Evolutionary conservation across 371 early-diverging fungal species (phyloP), one percentile per base, ranked within the genome.

Genomic region (Homolaphlyctis polyrhiza): DNA sequence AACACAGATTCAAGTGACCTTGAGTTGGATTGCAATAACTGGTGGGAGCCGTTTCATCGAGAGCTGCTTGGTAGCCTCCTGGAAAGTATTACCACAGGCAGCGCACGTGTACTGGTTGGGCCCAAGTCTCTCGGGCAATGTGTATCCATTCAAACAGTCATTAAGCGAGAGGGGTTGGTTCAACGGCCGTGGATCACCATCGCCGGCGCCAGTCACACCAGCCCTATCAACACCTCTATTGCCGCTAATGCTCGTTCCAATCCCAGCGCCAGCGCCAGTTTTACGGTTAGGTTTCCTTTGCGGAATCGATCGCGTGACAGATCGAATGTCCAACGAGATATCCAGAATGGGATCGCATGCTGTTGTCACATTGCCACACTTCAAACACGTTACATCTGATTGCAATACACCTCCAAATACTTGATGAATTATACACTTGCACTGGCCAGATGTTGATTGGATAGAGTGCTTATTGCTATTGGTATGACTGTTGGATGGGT

Each of bases 321-420:
- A 21, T 43, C 67, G 67, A 28, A 96, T 74, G 29, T 94, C 95
- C 34, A 97, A 74, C 48, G 95, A 92, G 33, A 96, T 80, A 72
- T 97, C 97, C 47, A 97, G 77, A 72, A 95, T 88, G 18, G 95
- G 95, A 68, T 97, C 97, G 57, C 78, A 75, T 0, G 91, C 86
- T 0, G 86, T 84, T 1, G 92, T 89, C 5, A 88, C 85, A 63
- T 90, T 89, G 58, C 86, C 84, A 68, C 97, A 97, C 45, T 78
- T 69, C n/a, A 78, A 63, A 67, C 96, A 96, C 0, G 91, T 93
- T 0, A 97, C 93, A 47, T 89, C 90, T 25, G 91, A 91, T 63
- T 93, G 94, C 33, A 97, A 70, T 16, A 89, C 66, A 13, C 98
- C 98, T 0, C 89, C 89, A 78, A 97, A 97, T 0, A 92, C 91